These are phyloP conservation scores for Neocucurbitaria cava DNA, from an alignment of 2,329 filamentous ascomycete species.

Conservation along the genomic window DNA sequence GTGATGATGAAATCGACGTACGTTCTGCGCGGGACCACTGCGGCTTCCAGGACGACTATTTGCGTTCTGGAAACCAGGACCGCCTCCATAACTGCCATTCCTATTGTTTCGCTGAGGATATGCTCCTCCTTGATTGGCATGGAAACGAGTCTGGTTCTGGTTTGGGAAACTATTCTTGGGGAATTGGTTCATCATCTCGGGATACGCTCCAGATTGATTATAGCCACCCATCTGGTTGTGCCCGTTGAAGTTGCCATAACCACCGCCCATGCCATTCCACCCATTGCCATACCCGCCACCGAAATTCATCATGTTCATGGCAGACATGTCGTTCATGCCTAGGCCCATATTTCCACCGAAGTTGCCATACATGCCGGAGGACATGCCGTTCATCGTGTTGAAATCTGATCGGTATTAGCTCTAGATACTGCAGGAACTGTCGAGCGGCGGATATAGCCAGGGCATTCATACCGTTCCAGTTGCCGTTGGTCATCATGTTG, in stretches of 20 bases:
- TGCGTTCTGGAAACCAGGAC: conserved; percentile 32
- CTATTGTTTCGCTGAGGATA: conserved; percentile 49
- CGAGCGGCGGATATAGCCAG: conserved; percentile 73
- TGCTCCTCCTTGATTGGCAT: conserved; percentile 69
- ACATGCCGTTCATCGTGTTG: conserved; percentile 75
- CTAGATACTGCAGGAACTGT: conserved; percentile 11
- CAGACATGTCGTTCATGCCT: conserved; percentile 78
- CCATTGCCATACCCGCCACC: conserved; percentile 69
- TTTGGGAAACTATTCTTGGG: conserved; percentile 70
- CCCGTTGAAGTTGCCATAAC: conserved; percentile 68
- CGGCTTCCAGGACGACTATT: conserved; percentile 42
- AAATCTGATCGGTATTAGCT: conserved; percentile 33
- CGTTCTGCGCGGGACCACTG: conserved; percentile 37
- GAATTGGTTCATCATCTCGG: conserved; percentile 60
- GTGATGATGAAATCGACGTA: conserved; percentile 43
- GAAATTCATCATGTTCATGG: conserved; percentile 71
- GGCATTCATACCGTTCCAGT: conserved; percentile 73
- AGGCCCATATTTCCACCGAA: conserved; percentile 73
- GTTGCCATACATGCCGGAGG: conserved; percentile 82
- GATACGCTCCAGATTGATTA: conserved; percentile 59
- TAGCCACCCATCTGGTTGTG: conserved; percentile 60
- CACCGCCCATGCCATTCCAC: conserved; percentile 71
- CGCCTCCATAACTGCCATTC: conserved; percentile 51
- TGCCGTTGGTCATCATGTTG: conserved; percentile 59
- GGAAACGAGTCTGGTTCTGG: conserved; percentile 77